Evolutionary conservation across 176 grass and related monocot species (phyloP).

Genomic region (Guadua angustifolia): DNA sequence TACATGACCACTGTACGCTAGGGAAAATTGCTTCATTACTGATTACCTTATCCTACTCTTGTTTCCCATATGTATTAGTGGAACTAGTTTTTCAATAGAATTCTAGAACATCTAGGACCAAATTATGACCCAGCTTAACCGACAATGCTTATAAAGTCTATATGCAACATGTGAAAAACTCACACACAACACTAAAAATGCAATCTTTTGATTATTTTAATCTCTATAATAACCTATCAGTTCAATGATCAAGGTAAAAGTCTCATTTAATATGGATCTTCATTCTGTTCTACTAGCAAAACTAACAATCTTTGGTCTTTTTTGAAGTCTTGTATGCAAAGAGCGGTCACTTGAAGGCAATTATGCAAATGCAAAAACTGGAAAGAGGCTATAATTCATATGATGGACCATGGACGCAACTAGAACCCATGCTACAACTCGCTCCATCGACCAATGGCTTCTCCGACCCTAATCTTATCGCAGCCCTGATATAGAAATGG

Average conservation of each 20-base stretch:
- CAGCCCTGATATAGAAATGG: conserved; percentile 62
- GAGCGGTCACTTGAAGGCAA: not conserved
- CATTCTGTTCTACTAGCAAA: conserved; percentile 35
- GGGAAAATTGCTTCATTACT: too few relatives aligned
- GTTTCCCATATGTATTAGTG: too few relatives aligned
- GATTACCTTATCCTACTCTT: too few relatives aligned
- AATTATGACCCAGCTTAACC: too few relatives aligned
- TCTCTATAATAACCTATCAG: conserved; percentile 17
- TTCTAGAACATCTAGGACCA: too few relatives aligned
- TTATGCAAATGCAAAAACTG: not conserved
- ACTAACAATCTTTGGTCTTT: not conserved
- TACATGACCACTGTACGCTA: too few relatives aligned
- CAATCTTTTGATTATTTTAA: not conserved
- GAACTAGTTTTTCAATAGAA: too few relatives aligned
- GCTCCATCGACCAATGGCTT: conserved; percentile 75
- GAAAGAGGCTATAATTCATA: not conserved
- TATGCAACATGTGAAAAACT: not conserved
- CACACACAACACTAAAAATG: not conserved
- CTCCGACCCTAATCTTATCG: conserved; percentile 74
- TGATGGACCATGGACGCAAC: not conserved
- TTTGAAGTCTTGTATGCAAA: too few relatives aligned
- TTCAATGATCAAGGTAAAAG: not conserved
- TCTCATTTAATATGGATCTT: conserved; percentile 8
- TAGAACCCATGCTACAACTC: conserved; percentile 23
- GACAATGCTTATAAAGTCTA: not conserved